These are phyloP conservation scores for Protomyces lactucae-debilis DNA, from an alignment of 1,139 yeast species.

Conservation along the genomic window DNA sequence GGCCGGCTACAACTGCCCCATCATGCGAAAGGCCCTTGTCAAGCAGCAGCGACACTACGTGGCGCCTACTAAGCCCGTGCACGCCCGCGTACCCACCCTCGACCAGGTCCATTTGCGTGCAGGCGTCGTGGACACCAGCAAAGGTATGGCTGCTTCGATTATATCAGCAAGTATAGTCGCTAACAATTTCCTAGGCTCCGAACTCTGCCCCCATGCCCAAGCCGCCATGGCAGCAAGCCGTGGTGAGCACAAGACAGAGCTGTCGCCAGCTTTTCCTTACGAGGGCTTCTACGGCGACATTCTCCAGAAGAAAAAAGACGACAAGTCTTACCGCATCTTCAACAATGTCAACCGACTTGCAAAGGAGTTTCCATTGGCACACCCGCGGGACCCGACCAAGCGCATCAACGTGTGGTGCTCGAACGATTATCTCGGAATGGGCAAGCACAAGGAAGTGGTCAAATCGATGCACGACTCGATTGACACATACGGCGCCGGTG, in stretches of 20 bases:
- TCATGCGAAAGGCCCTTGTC: slow-evolving; percentile 73
- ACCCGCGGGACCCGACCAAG: slow-evolving; percentile 63
- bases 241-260: slow-evolving; percentile 21
- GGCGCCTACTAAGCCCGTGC: slow-evolving; percentile 51
- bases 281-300: slow-evolving; percentile 59
- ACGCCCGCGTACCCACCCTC: slow-evolving; percentile 36
- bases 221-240: slow-evolving; percentile 18
- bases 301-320: slow-evolving; percentile 66
- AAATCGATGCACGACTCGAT: slow-evolving; percentile 73
- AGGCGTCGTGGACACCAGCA: slow-evolving; percentile 36
- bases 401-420: slow-evolving; percentile 98
- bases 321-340: slow-evolving; percentile 90
- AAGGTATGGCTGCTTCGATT: slow-evolving; percentile 29
- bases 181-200: slow-evolving; percentile 17
- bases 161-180: not conserved
- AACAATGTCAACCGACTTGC: slow-evolving; percentile 96
- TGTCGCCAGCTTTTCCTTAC: slow-evolving; percentile 52
- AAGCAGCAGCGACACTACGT: slow-evolving; percentile 46
- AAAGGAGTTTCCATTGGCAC: slow-evolving; percentile 87
- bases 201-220: slow-evolving; percentile 23
- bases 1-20: slow-evolving; percentile 77
- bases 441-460: slow-evolving; percentile 67
- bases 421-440: slow-evolving; percentile 94
- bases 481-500: slow-evolving; percentile 93
- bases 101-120: slow-evolving; percentile 40